phyloP scores from a whole-genome alignment of 495 filamentous ascomycete species.

The Xylaria curta region DNA sequence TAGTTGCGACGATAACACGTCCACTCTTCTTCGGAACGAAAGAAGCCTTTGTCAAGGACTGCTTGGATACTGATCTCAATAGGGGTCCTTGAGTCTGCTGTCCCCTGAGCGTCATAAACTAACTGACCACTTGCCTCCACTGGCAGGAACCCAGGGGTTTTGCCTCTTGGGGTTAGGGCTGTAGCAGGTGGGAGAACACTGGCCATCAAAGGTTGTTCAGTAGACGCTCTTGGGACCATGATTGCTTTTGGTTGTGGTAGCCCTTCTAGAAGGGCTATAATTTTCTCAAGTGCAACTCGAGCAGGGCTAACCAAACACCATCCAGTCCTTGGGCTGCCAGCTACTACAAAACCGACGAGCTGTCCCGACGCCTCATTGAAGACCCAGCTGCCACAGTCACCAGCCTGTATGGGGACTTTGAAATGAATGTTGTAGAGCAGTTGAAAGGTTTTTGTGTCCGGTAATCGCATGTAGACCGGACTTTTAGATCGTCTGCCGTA shows the following conservation, averaged over 20 bases:
- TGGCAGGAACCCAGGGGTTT: not conserved
- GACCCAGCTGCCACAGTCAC: not conserved
- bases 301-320: not conserved
- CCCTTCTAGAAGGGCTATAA: not conserved
- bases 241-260: not conserved
- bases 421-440: not conserved
- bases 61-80: not conserved
- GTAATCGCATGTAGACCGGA: not conserved
- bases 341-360: not conserved
- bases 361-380: not conserved
- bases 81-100: not conserved
- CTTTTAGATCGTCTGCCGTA: not conserved
- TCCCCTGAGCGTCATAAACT: not conserved
- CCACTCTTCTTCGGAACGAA: not conserved
- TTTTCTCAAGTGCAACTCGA: not conserved
- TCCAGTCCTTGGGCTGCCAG: not conserved
- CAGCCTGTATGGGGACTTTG: not conserved
- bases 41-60: not conserved
- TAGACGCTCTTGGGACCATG: too few species aligned
- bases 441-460: not conserved
- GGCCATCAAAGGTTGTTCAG: too few species aligned
- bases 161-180: not conserved
- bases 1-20: not conserved
- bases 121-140: not conserved
- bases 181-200: too few species aligned